Evolutionary conservation across 1,284 basidiomycete species (phyloP), one percentile per base, ranked within the genome.

Genomic region (Vanrija sp.): DNA sequence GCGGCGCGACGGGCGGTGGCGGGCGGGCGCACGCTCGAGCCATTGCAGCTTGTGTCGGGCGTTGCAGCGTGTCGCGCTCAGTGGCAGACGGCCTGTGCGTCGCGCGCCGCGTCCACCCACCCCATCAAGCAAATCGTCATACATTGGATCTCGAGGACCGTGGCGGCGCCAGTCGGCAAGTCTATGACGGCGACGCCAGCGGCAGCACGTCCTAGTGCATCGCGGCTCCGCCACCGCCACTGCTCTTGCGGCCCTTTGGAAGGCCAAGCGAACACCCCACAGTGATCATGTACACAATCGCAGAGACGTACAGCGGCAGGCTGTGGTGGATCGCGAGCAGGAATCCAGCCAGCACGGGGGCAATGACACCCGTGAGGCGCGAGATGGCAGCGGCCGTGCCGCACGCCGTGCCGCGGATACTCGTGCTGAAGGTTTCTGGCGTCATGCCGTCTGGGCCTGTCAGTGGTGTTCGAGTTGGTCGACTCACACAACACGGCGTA

Each of bases 361-460:
- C 90, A 35, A 90, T 83, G 82, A 97, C 92, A 2, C 93, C 93
- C 3, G 91, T 87, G 85, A 95, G 84, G 71, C 92, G 81, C 19
- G 88, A 92, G 1, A 95, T 75, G 4, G 91, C 91, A 3, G 90
- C 91, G 0, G 92, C 91, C 48, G 90, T 89, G 0, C 93, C 92
- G 65, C 88, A 89, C 0, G 91, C 92, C 7, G 91, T 94, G 22
- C 93, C 93, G 57, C 92, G 83, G 6, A 92, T 88, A 81, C 64
- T 59, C 2, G 89, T 92, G 2, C 82, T 84, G 68, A 93, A 94
- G 14, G 92, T 89, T 73, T 92, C 89, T 2, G 89, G 90, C 0
- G 90, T 93, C 89, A 90, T 92, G 6, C 84, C 85, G 48, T 75
- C 75, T 76, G 52, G 10, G 24, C 22, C 35, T 36, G 54, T 50